Evolutionary conservation across 2,329 filamentous ascomycete genomes (phyloP).

Genomic region (Hyphodiscus sp.): DNA sequence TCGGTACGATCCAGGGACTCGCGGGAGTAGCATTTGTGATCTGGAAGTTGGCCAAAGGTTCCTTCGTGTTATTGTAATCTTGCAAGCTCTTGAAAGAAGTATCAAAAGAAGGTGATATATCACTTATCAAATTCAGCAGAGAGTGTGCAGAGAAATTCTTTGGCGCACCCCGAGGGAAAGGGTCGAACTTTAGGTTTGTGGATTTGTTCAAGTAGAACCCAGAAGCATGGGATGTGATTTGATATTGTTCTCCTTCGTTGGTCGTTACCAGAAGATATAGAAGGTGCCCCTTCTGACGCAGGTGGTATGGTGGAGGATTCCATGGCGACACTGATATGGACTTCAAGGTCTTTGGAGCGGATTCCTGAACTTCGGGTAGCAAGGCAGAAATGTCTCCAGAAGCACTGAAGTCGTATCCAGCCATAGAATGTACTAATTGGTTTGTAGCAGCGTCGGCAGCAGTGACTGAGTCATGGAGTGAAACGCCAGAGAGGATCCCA

Average conservation of each 20-base stretch:
- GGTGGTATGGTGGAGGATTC: slow-evolving; percentile 91
- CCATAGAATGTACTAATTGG: slow-evolving; percentile 47
- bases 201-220: slow-evolving; percentile 98
- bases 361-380: slow-evolving; percentile 58
- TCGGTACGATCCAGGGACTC: slow-evolving; percentile 83
- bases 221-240: slow-evolving; percentile 87
- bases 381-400: slow-evolving; percentile 63
- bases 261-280: slow-evolving; percentile 86
- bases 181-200: slow-evolving; percentile 91
- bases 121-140: slow-evolving; percentile 68
- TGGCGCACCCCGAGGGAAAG: slow-evolving; percentile 68
- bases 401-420: slow-evolving; percentile 71
- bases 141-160: slow-evolving; percentile 81
- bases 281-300: slow-evolving; percentile 86
- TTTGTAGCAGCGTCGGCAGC: slow-evolving; percentile 31
- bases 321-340: slow-evolving; percentile 81
- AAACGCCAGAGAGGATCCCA: slow-evolving; percentile 77
- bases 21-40: slow-evolving; percentile 92
- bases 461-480: slow-evolving; percentile 73
- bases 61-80: slow-evolving; percentile 76
- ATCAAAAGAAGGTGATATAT: slow-evolving; percentile 78
- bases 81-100: slow-evolving; percentile 71
- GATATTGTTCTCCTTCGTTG: slow-evolving; percentile 89
- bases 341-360: slow-evolving; percentile 85
- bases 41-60: slow-evolving; percentile 88